Percentiles rank a stretch among this genome's conserved stretches.
Evolutionary conservation across 371 early-diverging fungal genomes (phyloP).

Genomic region (Circinella minor): DNA sequence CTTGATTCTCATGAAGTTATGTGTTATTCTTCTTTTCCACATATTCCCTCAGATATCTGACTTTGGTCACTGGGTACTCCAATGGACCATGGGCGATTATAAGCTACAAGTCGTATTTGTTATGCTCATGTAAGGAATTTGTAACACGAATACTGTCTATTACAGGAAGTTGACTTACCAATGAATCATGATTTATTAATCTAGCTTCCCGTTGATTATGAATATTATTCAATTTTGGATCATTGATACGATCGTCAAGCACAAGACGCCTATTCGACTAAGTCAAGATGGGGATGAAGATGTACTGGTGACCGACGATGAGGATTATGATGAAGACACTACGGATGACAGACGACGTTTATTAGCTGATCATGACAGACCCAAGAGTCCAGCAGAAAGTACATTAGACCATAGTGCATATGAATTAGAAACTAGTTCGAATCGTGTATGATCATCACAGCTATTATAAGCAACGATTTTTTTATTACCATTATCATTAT

Average conservation of each 20-base stretch:
- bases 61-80: slow-evolving; percentile 63
- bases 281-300: slow-evolving; percentile 35
- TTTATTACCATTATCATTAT: neutral
- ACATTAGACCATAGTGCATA: slow-evolving; percentile 11
- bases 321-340: slow-evolving; percentile 18
- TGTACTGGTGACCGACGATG: slow-evolving; percentile 23
- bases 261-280: slow-evolving; percentile 43
- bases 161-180: neutral
- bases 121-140: slow-evolving; percentile 56
- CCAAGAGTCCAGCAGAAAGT: slow-evolving; percentile 6
- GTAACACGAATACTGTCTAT: neutral
- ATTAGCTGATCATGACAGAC: slow-evolving; percentile 2
- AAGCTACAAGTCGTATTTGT: slow-evolving; percentile 67
- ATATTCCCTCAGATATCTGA: slow-evolving; percentile 61
- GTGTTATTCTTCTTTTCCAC: slow-evolving; percentile 52
- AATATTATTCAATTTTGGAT: slow-evolving; percentile 73
- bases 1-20: slow-evolving; percentile 63
- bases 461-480: too few species aligned
- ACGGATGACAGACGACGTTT: neutral
- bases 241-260: slow-evolving; percentile 68
- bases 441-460: neutral
- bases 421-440: slow-evolving; percentile 10
- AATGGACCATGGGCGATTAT: slow-evolving; percentile 59
- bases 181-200: neutral
- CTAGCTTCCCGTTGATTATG: slow-evolving; percentile 59